Evolutionary conservation across 768 basidiomycete genomes (phyloP), one percentile per base, ranked within the genome.

Genomic region (Termitomyces sp.): DNA sequence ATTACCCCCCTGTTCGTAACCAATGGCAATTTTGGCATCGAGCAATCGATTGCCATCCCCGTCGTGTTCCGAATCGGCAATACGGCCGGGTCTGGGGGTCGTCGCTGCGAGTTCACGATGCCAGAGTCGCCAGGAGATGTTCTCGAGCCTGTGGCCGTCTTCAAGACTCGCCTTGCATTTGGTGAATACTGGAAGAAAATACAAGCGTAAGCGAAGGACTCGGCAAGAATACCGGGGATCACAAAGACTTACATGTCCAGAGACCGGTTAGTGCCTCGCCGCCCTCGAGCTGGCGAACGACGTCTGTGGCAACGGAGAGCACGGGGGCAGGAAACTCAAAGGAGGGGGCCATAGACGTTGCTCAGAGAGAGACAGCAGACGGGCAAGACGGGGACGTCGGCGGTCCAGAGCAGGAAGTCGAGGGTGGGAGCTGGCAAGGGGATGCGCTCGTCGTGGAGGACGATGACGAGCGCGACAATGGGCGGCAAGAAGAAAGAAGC

Each of bases 71-170:
- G 33, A 74, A 20, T 49, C 58, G 52, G 58, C 48, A 13, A 31
- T 27, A 11, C 18, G 46, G 30, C 39, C 46, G 27, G 15, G 45
- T 24, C 37, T 41, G 41, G 46, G 27, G n/a, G 27, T 24, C 16
- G 45, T 39, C 9, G 18, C 69, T 54, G 78, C 69, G 66, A 88
- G 75, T 61, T 89, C 83, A 62, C 85, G 81, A 68, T 88, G 83
- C 88, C 91, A 91, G 8, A 95, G 75, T 54, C 93, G 77, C 93
- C 93, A 95, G 3, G 89, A 86, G 55, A 95, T 87, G 67, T 95
- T 93, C 73, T 95, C 93, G 31, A 94, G 80, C 31, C 93, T 75
- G 6, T 77, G 79, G n/a, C 93, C 93, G 65, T 94, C 87, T 65
- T 88, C 81, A 3, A 95, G 75, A 1, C 85, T 85, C 63, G 83